Evolutionary conservation across 371 early-diverging fungal species (phyloP).

Genomic region (Mucor indicus): DNA sequence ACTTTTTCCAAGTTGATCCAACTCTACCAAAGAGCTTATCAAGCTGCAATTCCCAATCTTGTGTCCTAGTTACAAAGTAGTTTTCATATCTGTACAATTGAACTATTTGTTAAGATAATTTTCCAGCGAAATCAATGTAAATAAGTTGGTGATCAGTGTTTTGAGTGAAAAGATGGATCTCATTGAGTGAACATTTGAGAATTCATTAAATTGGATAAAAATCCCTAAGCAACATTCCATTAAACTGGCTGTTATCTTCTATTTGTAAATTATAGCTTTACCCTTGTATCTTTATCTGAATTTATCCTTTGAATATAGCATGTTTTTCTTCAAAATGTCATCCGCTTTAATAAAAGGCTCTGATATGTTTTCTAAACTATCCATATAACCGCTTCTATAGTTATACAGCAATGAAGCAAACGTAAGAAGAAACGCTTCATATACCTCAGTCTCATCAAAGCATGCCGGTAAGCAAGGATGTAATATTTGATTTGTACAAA

Average conservation of each 20-base stretch:
- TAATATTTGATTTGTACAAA: conserved; percentile 54
- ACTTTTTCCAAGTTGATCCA: conserved; percentile 2
- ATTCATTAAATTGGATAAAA: conserved; percentile 59
- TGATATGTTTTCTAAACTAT: conserved; percentile 32
- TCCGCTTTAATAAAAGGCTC: too few species aligned
- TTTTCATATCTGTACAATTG: conserved; percentile 9
- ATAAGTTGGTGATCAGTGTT: not conserved
- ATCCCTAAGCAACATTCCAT: too few species aligned
- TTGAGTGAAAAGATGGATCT: too few species aligned
- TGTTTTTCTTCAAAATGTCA: too few species aligned
- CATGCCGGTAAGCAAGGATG: conserved; percentile 59
- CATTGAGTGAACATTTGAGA: conserved; percentile 85
- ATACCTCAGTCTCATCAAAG: conserved; percentile 72
- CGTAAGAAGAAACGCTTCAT: conserved; percentile 68
- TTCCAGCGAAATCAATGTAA: conserved; percentile 13
- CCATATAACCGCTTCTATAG: conserved; percentile 59
- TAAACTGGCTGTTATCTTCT: too few species aligned
- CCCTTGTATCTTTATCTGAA: conserved; percentile 67
- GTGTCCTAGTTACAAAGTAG: conserved; percentile 6
- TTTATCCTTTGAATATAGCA: conserved; percentile 52
- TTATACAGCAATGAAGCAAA: conserved; percentile 76
- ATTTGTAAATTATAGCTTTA: too few species aligned
- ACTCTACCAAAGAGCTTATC: conserved; percentile 6
- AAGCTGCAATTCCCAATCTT: conserved; percentile 1
- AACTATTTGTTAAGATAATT: conserved; percentile 5